These are phyloP conservation scores for Candida sakaeoensis DNA, from an alignment of 805 yeast genomes.

Conservation along the genomic window DNA sequence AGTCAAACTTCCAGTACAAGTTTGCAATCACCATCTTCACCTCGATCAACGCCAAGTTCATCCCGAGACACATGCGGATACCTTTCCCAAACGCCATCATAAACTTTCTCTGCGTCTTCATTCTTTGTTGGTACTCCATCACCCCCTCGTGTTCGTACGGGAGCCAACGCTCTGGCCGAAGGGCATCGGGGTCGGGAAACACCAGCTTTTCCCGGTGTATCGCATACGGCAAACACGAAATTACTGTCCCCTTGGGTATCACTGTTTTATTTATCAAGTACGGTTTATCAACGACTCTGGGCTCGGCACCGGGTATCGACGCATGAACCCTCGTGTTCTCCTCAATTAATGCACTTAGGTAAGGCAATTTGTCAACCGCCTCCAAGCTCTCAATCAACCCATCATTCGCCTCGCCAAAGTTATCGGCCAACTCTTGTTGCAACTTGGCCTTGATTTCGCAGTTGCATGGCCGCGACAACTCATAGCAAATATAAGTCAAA, in stretches of 20 bases:
- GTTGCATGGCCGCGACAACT: slow-evolving; percentile 51
- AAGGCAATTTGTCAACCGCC: slow-evolving; percentile 51
- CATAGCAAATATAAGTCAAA: slow-evolving; percentile 56
- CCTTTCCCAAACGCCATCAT: slow-evolving; percentile 75
- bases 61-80: slow-evolving; percentile 69
- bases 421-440: slow-evolving; percentile 40
- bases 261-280: slow-evolving; percentile 18
- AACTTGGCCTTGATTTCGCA: slow-evolving; percentile 44
- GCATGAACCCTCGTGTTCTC: slow-evolving; percentile 64
- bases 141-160: slow-evolving; percentile 29
- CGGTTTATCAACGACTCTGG: slow-evolving; percentile 42
- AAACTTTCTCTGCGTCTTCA: slow-evolving; percentile 44
- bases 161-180: slow-evolving; percentile 66
- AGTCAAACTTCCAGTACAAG: slow-evolving; percentile 47
- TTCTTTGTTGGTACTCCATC: slow-evolving; percentile 21
- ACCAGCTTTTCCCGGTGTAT: slow-evolving; percentile 49
- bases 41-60: slow-evolving; percentile 63
- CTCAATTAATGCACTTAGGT: slow-evolving; percentile 55
- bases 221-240: slow-evolving; percentile 66
- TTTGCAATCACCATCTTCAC: slow-evolving; percentile 56
- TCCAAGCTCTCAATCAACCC: slow-evolving; percentile 27
- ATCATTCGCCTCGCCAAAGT: slow-evolving; percentile 27
- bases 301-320: slow-evolving; percentile 74
- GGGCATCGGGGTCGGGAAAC: slow-evolving; percentile 50
- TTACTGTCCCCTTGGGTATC: slow-evolving; percentile 52